A percentile compares a stretch with the other conserved stretches of the same genome.
Evolutionary conservation across 257 asterid genomes (phyloP).

Genomic region (Eucommia ulmoides): DNA sequence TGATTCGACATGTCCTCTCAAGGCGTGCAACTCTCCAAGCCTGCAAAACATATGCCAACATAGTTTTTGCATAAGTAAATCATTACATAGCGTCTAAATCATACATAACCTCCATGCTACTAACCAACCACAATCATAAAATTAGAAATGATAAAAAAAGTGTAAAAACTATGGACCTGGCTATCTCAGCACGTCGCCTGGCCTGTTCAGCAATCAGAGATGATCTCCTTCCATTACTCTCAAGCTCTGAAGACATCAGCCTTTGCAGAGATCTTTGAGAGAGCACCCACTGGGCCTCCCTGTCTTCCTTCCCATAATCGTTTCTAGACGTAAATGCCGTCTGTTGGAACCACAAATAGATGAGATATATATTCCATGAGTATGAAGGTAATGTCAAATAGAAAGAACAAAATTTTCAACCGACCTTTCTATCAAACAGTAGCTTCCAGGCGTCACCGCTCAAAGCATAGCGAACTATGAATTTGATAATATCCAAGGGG

Average conservation of each 20-base stretch:
- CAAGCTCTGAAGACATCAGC: neutral
- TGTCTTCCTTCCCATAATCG: constrained; percentile 16
- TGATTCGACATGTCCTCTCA: constrained; percentile 21
- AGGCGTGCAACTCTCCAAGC: constrained; percentile 15
- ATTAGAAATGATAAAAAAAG: neutral
- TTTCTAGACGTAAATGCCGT: constrained; percentile 17
- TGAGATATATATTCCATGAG: neutral
- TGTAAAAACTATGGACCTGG: constrained; percentile 10
- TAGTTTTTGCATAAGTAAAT: too few species aligned
- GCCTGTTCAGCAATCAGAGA: constrained; percentile 17
- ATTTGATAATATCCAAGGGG: constrained; percentile 20
- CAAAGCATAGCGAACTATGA: constrained; percentile 13
- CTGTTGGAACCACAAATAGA: constrained; percentile 6
- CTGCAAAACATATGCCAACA: too few species aligned
- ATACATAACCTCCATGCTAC: too few species aligned
- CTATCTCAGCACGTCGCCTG: constrained; percentile 14
- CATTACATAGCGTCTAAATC: too few species aligned
- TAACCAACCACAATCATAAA: too few species aligned
- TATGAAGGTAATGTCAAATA: neutral
- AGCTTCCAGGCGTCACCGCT: constrained; percentile 25
- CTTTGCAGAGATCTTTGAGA: constrained; percentile 13
- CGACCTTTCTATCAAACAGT: constrained; percentile 21
- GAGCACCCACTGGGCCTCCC: constrained; percentile 15
- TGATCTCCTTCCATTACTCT: constrained; percentile 11
- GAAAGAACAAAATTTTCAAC: neutral